Conservation (phyloP, 352 stramenopile genomes). For the Thraustochytrium striatum region DNA sequence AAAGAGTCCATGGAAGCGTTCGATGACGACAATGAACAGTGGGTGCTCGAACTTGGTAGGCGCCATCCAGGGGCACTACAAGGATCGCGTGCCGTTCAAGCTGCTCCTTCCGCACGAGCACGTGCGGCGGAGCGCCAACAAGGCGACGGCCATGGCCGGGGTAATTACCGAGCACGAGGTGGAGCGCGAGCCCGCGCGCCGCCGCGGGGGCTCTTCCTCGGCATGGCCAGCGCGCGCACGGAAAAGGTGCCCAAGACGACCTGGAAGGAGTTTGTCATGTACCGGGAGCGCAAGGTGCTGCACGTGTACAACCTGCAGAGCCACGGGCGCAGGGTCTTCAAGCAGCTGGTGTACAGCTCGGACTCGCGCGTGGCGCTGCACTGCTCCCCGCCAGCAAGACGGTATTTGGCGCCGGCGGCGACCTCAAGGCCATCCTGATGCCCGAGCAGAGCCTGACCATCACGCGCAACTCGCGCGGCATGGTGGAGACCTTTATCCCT, state of each 20-base stretch:
- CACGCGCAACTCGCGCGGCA: conserved; percentile 65
- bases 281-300: conserved; percentile 81
- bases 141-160: conserved; percentile 21
- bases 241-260: conserved; percentile 14
- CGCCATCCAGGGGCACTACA: conserved; percentile 26
- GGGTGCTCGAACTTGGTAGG: conserved; percentile 16
- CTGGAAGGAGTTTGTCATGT: conserved; percentile 96
- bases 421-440: conserved; percentile 54
- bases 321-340: conserved; percentile 89
- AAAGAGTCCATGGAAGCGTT: conserved; percentile 1
- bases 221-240: background rate
- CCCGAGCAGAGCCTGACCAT: conserved; percentile 79
- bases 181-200: background rate
- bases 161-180: conserved; percentile 37
- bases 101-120: conserved; percentile 19
- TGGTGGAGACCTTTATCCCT: conserved; percentile 75
- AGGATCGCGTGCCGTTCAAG: conserved; percentile 20
- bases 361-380: conserved; percentile 87
- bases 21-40: background rate
- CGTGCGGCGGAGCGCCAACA: background rate
- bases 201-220: background rate
- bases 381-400: conserved; percentile 67
- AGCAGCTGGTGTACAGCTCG: conserved; percentile 93
- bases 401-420: conserved; percentile 55
- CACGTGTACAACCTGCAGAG: conserved; percentile 97